Evolutionary conservation across 169 alveolate genomes (phyloP).

Genomic region (Cryptosporidium viatorum): DNA sequence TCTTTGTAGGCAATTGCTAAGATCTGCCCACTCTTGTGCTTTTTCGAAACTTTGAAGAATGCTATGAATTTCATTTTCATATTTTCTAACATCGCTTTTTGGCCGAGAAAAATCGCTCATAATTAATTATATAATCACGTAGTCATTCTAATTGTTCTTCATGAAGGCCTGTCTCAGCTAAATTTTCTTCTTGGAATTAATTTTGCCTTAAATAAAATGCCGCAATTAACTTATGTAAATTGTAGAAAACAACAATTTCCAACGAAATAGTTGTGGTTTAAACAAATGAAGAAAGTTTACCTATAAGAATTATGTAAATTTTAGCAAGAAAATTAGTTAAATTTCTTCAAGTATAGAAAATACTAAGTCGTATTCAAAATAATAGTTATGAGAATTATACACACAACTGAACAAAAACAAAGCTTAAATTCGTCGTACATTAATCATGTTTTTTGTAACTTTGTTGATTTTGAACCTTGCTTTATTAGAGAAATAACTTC

Average conservation of each 20-base stretch:
- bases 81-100: constrained; percentile 75
- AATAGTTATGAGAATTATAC: not conserved
- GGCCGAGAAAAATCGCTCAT: constrained; percentile 64
- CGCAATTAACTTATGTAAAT: not conserved
- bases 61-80: constrained; percentile 79
- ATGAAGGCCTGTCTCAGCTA: not conserved
- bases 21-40: constrained; percentile 94
- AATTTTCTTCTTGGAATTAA: not conserved
- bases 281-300: not conserved
- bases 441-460: not conserved
- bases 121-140: not conserved
- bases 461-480: constrained; percentile 19
- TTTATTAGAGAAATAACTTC: constrained; percentile 13
- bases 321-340: not conserved
- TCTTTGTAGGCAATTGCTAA: constrained; percentile 88
- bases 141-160: not conserved
- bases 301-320: not conserved
- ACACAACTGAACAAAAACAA: not conserved
- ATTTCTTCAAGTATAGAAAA: not conserved
- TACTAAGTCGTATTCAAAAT: not conserved
- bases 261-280: not conserved
- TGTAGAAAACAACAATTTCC: not conserved
- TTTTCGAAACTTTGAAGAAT: constrained; percentile 88
- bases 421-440: not conserved
- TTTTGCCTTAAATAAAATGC: not conserved